Evolutionary conservation across 371 early-diverging fungal species (phyloP).

Genomic region (Rhizopus stolonifer): DNA sequence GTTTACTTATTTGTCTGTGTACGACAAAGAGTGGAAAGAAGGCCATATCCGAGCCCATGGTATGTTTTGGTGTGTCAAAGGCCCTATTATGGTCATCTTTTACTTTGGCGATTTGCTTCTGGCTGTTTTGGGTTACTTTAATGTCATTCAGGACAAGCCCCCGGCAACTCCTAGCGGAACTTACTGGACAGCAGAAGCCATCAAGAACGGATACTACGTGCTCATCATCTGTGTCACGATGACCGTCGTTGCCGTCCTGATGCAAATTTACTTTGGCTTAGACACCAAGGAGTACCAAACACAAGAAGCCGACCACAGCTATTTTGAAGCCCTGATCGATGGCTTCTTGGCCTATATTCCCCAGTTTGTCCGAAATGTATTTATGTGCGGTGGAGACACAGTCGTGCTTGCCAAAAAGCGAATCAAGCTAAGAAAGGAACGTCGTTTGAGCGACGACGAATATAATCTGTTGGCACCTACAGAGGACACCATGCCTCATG

Average conservation of each 20-base stretch:
- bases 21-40: constrained; percentile 39
- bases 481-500: constrained; percentile 7
- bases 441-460: constrained; percentile 23
- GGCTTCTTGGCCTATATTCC: constrained; percentile 45
- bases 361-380: constrained; percentile 38
- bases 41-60: constrained; percentile 43
- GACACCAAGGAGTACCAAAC: constrained; percentile 15
- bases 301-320: constrained; percentile 19
- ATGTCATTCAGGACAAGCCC: constrained; percentile 43
- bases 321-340: constrained; percentile 41
- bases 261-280: constrained; percentile 43
- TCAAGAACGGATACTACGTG: constrained; percentile 46
- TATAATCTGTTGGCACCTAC: constrained; percentile 12
- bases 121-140: constrained; percentile 22
- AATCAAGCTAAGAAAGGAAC: constrained; percentile 23
- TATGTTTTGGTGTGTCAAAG: constrained; percentile 58
- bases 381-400: constrained; percentile 46
- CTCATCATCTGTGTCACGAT: constrained; percentile 42
- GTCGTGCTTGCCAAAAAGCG: constrained; percentile 43
- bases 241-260: constrained; percentile 35
- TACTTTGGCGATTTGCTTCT: constrained; percentile 46
- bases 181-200: constrained; percentile 42
- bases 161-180: constrained; percentile 31
- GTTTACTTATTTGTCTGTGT: constrained; percentile 48
- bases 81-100: constrained; percentile 50